phyloP scores from a whole-genome alignment of 1,284 basidiomycete species.

The Takashimella tepidaria region DNA sequence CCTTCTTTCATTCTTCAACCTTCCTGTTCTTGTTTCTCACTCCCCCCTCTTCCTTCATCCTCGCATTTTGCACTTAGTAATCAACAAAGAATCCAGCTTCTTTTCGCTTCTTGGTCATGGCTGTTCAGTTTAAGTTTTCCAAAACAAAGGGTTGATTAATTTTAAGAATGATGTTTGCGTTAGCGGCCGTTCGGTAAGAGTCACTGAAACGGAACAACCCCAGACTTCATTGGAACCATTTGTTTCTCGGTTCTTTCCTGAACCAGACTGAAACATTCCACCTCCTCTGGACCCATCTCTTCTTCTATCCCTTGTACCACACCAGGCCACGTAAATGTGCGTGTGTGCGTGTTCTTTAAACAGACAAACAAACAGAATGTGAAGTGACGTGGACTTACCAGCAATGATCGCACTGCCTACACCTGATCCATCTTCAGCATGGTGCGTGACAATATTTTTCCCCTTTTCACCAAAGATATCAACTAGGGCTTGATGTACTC shows the following conservation, averaged over 20 bases:
- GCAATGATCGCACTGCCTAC: slow-evolving; percentile 96
- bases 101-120: slow-evolving; percentile 62
- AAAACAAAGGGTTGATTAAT: too few relatives aligned
- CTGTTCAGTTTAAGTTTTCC: slow-evolving; percentile 32
- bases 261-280: too few relatives aligned
- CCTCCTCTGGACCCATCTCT: neutral
- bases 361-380: too few relatives aligned
- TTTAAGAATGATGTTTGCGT: too few relatives aligned
- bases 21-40: neutral
- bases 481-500: slow-evolving; percentile 78
- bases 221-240: neutral
- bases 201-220: too few relatives aligned
- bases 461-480: slow-evolving; percentile 95
- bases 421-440: slow-evolving; percentile 91
- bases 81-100: slow-evolving; percentile 43
- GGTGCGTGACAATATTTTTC: slow-evolving; percentile 77
- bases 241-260: neutral
- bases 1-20: neutral
- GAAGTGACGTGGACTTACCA: too few relatives aligned
- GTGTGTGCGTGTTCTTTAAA: too few relatives aligned
- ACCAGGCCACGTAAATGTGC: too few relatives aligned
- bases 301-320: neutral
- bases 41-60: neutral
- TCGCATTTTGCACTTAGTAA: slow-evolving; percentile 15
- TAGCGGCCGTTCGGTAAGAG: neutral